Evolutionary conservation across 495 filamentous ascomycete genomes (phyloP), one percentile per base, ranked within the genome.

Genomic region (Neurospora terricola): DNA sequence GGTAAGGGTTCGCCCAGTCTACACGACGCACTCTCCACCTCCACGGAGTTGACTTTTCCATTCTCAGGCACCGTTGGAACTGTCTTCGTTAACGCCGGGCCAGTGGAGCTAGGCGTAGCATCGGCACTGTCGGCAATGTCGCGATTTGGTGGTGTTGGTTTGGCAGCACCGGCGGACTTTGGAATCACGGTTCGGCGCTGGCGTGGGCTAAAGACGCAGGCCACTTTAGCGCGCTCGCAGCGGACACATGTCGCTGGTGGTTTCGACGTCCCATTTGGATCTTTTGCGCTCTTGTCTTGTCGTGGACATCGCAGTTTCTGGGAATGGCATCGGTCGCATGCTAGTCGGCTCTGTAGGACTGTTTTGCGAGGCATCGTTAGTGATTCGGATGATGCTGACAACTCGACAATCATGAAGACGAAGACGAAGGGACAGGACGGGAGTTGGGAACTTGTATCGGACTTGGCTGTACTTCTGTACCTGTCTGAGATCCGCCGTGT

Each of bases 171-270:
- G 14, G 54, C 12, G 0, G 27, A 9, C 14, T 62, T 62, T 30
- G 54, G 27, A 34, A 62, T 34, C 27, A 62, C 34, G 11, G 36
- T 21, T 34, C 72, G 69, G 10, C 69, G 69, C 30, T 74, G 72
- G 21, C 72, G 72, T 38, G 72, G 72, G 23, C 72, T 74, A 30
- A 74, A 74, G 38, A 74, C 72, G 48, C 72, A 74, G 12, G 69
- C 36, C 16, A 54, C 70, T 11, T 74, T 74, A 3, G 72, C 30
- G 43, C 72, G 72, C 21, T 37, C 30, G 12, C 72, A 74, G 16
- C 72, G 72, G n/a, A n/a, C 36, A 38, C 72, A 74, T 40, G n/a
- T 12, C 18, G 69, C 43, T 38, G 70, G 69, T 43, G 10, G 23
- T 23, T 62, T 62, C 0, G 14, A 34, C 0, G 54, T 8, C 9